Evolutionary conservation across 176 grass and related monocot genomes (phyloP).

Genomic region (Phoenix roebelenii): DNA sequence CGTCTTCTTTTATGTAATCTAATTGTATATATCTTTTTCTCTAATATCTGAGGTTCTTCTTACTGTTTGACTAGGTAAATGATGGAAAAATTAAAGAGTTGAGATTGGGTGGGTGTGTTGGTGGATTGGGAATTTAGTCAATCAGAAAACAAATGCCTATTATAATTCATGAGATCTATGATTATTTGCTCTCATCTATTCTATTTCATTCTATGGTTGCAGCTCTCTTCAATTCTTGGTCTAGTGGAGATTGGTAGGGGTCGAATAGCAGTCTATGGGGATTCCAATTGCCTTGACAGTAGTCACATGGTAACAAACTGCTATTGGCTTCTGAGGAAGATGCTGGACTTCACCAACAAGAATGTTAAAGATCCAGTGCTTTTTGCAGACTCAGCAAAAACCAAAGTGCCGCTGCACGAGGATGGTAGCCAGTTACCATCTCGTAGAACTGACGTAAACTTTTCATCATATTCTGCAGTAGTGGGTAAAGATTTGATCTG

Average conservation of each 20-base stretch:
- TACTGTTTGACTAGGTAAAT: too few species aligned
- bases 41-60: too few species aligned
- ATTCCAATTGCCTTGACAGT: slow-evolving; percentile 97
- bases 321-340: slow-evolving; percentile 85
- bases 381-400: slow-evolving; percentile 62
- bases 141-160: neutral
- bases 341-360: slow-evolving; percentile 77
- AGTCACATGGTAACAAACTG: slow-evolving; percentile 99
- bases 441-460: slow-evolving; percentile 78
- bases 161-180: neutral
- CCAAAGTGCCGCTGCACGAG: slow-evolving; percentile 45
- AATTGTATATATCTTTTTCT: too few species aligned
- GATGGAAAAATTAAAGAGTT: too few species aligned
- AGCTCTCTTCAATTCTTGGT: slow-evolving; percentile 78
- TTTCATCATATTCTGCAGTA: slow-evolving; percentile 71
- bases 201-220: slow-evolving; percentile 25
- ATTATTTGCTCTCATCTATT: slow-evolving; percentile 7
- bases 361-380: slow-evolving; percentile 75
- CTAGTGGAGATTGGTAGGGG: slow-evolving; percentile 57
- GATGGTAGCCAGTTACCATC: slow-evolving; percentile 32
- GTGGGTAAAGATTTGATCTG: slow-evolving; percentile 78
- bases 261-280: slow-evolving; percentile 74
- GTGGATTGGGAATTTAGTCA: too few species aligned
- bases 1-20: neutral
- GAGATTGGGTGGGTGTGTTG: too few species aligned